Conservation (phyloP, 768 basidiomycete species). For the Lactarius pseudohatsudake region DNA sequence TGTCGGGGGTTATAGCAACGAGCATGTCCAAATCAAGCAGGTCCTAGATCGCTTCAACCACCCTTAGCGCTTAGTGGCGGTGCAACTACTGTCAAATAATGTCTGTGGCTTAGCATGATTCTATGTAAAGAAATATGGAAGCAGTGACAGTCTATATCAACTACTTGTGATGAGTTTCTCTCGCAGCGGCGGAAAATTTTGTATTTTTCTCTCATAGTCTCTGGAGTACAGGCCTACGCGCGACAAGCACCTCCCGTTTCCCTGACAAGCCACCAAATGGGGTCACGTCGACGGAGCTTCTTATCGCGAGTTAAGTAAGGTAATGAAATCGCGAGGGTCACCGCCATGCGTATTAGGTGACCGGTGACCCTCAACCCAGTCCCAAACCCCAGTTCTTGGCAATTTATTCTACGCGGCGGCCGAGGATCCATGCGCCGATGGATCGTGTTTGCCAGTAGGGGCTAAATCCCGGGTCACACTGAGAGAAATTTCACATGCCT, state of each 20-base stretch:
- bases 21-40: conserved; percentile 18
- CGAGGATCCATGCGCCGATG: background rate
- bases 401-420: conserved; percentile 7
- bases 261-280: conserved; percentile 18
- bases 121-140: background rate
- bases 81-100: conserved; percentile 15
- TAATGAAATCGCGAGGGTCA: conserved; percentile 1
- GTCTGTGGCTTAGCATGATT: conserved; percentile 1
- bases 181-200: background rate
- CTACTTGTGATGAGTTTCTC: background rate
- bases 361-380: background rate
- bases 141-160: background rate
- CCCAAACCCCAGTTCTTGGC: conserved; percentile 2
- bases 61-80: conserved; percentile 22
- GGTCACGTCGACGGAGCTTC: conserved; percentile 5
- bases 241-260: conserved; percentile 9
- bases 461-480: conserved; percentile 5
- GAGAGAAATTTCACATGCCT: conserved; percentile 12
- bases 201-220: background rate
- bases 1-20: conserved; percentile 26
- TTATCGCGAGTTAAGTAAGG: conserved; percentile 1
- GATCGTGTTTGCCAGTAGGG: background rate
- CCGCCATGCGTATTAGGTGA: background rate
- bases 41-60: conserved; percentile 7
- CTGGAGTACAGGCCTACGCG: background rate